phyloP scores from a whole-genome alignment of 306 rosid species.

The Mucuna pruriens region DNA sequence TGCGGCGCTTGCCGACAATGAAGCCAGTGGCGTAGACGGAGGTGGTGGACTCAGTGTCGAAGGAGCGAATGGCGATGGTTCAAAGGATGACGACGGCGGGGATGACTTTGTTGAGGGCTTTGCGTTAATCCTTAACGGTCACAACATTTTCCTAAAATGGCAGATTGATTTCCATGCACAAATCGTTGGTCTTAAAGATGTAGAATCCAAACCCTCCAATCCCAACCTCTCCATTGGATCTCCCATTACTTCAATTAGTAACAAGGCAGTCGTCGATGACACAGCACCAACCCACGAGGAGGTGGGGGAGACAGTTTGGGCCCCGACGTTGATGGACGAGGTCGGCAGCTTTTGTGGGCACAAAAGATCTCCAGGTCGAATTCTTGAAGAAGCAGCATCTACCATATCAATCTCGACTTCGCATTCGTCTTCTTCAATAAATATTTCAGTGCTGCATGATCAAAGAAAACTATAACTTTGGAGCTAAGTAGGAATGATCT shows the following conservation, averaged over 20 bases:
- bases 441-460: too few species aligned
- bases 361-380: too few species aligned
- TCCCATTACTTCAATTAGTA: conserved; percentile 47
- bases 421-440: too few species aligned
- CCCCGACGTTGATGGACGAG: too few species aligned
- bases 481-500: too few species aligned
- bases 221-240: conserved; percentile 65
- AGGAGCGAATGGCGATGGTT: conserved; percentile 83
- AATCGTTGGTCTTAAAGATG: conserved; percentile 51
- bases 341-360: too few species aligned
- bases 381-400: too few species aligned
- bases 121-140: conserved; percentile 91
- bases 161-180: conserved; percentile 89
- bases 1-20: conserved; percentile 88
- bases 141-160: conserved; percentile 69
- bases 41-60: conserved; percentile 92
- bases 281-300: too few species aligned
- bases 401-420: too few species aligned
- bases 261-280: too few species aligned
- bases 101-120: conserved; percentile 77
- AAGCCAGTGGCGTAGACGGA: conserved; percentile 92
- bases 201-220: conserved; percentile 58
- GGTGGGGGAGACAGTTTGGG: too few species aligned
- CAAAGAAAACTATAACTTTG: too few species aligned
- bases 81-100: conserved; percentile 91